These are phyloP conservation scores for Fagus sylvatica DNA, from an alignment of 306 rosid species.

Conservation along the genomic window DNA sequence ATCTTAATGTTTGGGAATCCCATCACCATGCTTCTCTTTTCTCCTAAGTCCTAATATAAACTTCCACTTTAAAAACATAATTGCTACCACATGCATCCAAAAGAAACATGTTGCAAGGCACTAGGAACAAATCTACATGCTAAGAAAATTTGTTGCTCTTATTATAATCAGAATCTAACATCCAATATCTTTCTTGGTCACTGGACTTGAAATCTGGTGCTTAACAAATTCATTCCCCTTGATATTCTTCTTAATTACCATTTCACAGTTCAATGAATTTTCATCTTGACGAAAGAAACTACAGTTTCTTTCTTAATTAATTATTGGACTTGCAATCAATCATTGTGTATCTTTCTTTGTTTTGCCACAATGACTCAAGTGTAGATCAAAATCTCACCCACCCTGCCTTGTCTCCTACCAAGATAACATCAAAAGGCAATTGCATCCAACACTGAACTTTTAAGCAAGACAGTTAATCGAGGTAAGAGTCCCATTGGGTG, in stretches of 20 bases:
- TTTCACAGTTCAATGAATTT: background rate
- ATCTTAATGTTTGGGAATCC: background rate
- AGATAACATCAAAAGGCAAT: constrained; percentile 12
- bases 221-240: background rate
- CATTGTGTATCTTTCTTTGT: background rate
- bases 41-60: constrained; percentile 8
- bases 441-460: background rate
- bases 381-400: constrained; percentile 6
- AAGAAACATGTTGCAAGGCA: background rate
- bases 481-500: background rate
- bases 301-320: background rate
- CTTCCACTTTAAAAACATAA: background rate
- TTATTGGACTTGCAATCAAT: background rate
- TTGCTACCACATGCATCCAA: background rate
- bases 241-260: background rate
- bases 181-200: constrained; percentile 1
- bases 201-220: constrained; percentile 8
- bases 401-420: constrained; percentile 15
- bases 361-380: background rate
- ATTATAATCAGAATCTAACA: constrained; percentile 14
- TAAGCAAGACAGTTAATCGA: background rate
- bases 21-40: background rate
- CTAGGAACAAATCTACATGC: constrained; percentile 20
- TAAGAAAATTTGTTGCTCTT: background rate
- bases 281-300: background rate